Evolutionary conservation across 2,329 filamentous ascomycete species (phyloP).

Genomic region (Fusarium subglutinans): DNA sequence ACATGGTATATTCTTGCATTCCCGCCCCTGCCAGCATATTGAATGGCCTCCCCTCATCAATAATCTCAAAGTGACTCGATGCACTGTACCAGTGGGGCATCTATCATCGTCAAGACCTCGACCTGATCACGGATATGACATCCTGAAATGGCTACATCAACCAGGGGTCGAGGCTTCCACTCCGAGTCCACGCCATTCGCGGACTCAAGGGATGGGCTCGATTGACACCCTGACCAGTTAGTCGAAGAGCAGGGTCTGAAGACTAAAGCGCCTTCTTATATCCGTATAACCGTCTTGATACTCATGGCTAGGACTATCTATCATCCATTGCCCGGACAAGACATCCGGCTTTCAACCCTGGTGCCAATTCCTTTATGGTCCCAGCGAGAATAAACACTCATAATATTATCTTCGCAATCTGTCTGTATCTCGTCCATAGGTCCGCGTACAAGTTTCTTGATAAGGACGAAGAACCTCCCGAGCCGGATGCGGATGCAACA

Average conservation of each 20-base stretch:
- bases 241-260: background rate
- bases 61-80: conserved; percentile 11
- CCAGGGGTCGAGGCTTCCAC: background rate
- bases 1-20: background rate
- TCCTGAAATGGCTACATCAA: conserved; percentile 11
- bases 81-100: background rate
- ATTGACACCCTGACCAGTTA: background rate
- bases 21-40: background rate
- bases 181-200: conserved; percentile 9
- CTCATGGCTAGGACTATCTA: background rate
- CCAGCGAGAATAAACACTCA: background rate
- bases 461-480: background rate
- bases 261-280: background rate
- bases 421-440: background rate
- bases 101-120: background rate
- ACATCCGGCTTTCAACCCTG: background rate
- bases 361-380: background rate
- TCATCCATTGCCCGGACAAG: background rate
- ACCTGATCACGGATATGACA: conserved; percentile 10
- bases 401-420: background rate
- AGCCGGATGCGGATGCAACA: background rate
- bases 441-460: background rate
- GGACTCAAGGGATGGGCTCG: background rate
- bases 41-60: conserved; percentile 5
- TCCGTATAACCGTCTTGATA: background rate